Base-by-base conservation (phyloP, 2,329 filamentous ascomycete genomes). In the Septoria linicola region DNA sequence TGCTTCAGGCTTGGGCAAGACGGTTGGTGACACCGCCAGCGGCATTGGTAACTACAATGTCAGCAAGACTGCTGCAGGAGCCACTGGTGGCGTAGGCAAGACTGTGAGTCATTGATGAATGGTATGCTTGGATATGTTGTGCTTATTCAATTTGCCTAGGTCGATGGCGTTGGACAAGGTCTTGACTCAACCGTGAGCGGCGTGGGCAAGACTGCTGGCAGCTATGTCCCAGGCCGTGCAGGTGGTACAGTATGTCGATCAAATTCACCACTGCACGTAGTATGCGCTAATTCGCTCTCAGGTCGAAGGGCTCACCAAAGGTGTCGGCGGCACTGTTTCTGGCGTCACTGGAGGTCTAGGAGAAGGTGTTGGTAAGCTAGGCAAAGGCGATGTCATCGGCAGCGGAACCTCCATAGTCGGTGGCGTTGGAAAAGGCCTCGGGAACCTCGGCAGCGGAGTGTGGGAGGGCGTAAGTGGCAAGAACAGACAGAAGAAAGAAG, bases 291-390 rank as follows among this genome's bases (percentile, higher is more conserved):
- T 31, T 27, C 27, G 2, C 41, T 17, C 8, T 17, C 23, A 44
- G 41, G 30, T 44, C 11, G 66, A 68, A 30, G 72, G 72, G 14
- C 68, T 73, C 2, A 72, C 71, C 1, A 73, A 73, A 51, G 66
- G 72, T 2, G 68, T 71, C 3, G 68, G 68, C 3, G 68, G 73
- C 52, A 70, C 71, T 6, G 70, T 74, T 1, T 62, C 63, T 4
- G 71, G 71, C 2, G 50, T 53, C 8, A 58, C 53, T 10, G 64
- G 68, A 3, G 73, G 73, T 2, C 41, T 76, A 2, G 73, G 73
- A 3, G 71, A 72, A n/a, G 72, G 73, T 1, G 70, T 76, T 4
- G 70, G 68, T 2, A 73, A 73, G 55, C 45, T 76, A 1, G 72
- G 73, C 1, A 71, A 70, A 40, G 73, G 73, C 1, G 71, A 76